Evolutionary conservation across 495 filamentous ascomycete species (phyloP).

Genomic region (Rostrohypoxylon terebratum): DNA sequence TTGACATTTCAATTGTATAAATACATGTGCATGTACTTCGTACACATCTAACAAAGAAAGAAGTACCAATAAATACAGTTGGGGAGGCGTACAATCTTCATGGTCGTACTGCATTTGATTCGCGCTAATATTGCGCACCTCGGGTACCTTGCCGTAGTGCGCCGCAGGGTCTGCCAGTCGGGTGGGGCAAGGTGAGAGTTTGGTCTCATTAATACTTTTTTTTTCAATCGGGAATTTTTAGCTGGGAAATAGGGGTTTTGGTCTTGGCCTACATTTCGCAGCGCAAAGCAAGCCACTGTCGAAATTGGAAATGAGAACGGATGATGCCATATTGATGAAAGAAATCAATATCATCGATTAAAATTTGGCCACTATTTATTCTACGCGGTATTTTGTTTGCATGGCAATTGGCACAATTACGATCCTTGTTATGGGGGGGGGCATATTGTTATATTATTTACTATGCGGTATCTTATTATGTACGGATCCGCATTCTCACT

Average conservation of each 20-base stretch:
- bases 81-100: constrained; percentile 11
- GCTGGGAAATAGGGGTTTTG: constrained; percentile 43
- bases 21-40: neutral
- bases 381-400: neutral
- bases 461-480: neutral
- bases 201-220: constrained; percentile 26
- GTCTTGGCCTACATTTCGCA: constrained; percentile 40
- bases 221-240: constrained; percentile 39
- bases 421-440: neutral
- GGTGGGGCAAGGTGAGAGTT: constrained; percentile 27
- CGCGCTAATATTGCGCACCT: constrained; percentile 46
- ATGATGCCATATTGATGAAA: neutral
- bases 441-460: neutral
- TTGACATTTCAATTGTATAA: neutral
- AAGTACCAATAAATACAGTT: neutral
- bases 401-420: constrained; percentile 7
- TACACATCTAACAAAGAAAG: neutral
- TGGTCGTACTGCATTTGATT: constrained; percentile 43
- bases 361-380: neutral
- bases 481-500: neutral
- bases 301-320: constrained; percentile 16
- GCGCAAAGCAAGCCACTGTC: constrained; percentile 8
- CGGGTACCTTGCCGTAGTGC: constrained; percentile 48
- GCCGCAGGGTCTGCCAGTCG: constrained; percentile 37
- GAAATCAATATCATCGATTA: neutral